Evolutionary conservation across 192 early-diverging fungal genomes (phyloP), one percentile per base, ranked within the genome.

Genomic region (Chytriomyces sp.): DNA sequence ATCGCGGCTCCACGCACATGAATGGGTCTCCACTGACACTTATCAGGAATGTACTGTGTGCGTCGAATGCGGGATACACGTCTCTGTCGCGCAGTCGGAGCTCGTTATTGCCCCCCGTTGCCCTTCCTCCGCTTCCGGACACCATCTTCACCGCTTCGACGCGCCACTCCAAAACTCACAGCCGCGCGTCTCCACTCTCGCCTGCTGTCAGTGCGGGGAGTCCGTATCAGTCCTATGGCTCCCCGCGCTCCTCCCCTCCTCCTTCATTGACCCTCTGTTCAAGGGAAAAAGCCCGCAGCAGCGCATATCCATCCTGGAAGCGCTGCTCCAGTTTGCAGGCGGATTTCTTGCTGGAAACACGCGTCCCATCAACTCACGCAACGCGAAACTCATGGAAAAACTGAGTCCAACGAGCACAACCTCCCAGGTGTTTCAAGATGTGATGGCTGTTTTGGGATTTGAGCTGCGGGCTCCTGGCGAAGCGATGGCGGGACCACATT

Each of bases 401-500:
- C 14, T 70, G 8, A 57, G 68, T 26, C 56, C 28, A 25, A 14
- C 31, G 28, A 37, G 26, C 12, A 57, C 19, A 5, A 8, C 37
- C 10, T 32, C 12, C 37, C 53, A 4, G 4, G 6, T 34, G n/a
- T 44, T 39, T 12, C 7, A 31, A 17, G 54, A 2, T 17, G 53
- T 40, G n/a, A 70, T 70, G 68, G 22, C 7, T 17, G 25, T 17
- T 14, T 22, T 70, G 14, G 68, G 68, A 25, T 70, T 70, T 31
- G 22, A 32, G 32, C 59, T 70, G 12, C 57, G 59, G n/a, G 5
- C 12, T 2, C 26, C 6, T 12, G 68, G n/a, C n/a, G n/a, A n/a
- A n/a, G n/a, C n/a, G n/a, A 68, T 33, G 56, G 56, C 56, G 39
- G 39, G n/a, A n/a, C n/a, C n/a, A n/a, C 36, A 19, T 7, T 68